Percentiles rank a stretch among this genome's conserved stretches.
phyloP scores from a whole-genome alignment of 768 basidiomycete species.

The Lyophyllum decastes region DNA sequence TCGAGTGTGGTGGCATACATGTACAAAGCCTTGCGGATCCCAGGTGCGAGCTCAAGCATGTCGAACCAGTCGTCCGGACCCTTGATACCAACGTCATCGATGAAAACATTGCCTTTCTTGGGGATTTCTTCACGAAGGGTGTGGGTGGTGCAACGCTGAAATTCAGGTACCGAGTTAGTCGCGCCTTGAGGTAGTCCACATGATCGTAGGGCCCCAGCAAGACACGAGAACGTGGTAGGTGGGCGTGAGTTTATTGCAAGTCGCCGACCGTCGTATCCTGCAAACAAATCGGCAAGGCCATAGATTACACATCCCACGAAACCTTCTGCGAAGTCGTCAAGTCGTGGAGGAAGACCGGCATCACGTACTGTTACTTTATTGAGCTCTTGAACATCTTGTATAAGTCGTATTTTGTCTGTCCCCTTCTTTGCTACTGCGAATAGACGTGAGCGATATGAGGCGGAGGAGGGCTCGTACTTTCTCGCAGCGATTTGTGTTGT shows the following conservation, averaged over 20 bases:
- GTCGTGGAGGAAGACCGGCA: not conserved
- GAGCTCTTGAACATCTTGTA: conserved; percentile 32
- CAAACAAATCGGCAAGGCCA: conserved; percentile 8
- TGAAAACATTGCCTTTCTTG: conserved; percentile 11
- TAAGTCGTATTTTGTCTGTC: conserved; percentile 23
- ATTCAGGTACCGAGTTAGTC: conserved; percentile 35
- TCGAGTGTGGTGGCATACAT: conserved; percentile 27
- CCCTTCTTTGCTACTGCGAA: conserved; percentile 29
- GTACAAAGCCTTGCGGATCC: conserved; percentile 12
- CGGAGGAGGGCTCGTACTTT: conserved; percentile 21
- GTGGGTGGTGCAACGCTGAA: conserved; percentile 21
- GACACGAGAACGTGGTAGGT: conserved; percentile 34
- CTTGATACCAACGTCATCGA: conserved; percentile 19
- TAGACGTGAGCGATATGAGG: conserved; percentile 23
- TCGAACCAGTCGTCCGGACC: conserved; percentile 14
- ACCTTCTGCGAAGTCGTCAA: conserved; percentile 13
- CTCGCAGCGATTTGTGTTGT: conserved; percentile 16
- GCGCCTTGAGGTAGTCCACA: conserved; percentile 31
- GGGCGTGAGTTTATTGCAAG: conserved; percentile 27
- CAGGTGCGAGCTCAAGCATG: conserved; percentile 8
- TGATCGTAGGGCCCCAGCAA: conserved; percentile 22
- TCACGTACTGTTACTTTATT: conserved; percentile 22
- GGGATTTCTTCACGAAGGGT: conserved; percentile 16
- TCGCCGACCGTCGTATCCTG: conserved; percentile 10
- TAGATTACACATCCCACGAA: conserved; percentile 4